A percentile compares a stretch with the other conserved stretches of the same genome.
These are phyloP conservation scores for Candolleomyces eurysporus DNA, from an alignment of 768 basidiomycete species.

Conservation along the genomic window DNA sequence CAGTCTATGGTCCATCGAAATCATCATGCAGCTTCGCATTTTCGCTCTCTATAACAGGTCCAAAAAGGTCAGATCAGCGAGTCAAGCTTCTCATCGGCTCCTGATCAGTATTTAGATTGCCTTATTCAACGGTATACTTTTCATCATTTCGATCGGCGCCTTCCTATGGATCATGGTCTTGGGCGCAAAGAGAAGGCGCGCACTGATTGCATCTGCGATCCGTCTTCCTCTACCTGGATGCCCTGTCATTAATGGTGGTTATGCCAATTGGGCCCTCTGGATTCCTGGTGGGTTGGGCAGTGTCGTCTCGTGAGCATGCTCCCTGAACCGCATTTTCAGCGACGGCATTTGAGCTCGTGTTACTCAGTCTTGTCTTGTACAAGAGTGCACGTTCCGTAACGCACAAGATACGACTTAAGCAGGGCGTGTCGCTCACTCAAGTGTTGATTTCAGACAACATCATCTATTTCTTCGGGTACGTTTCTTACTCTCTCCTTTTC, in stretches of 20 bases:
- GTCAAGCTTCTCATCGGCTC: background rate
- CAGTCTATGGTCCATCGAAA: constrained; percentile 47
- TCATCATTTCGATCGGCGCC: constrained; percentile 36
- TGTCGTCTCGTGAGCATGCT: background rate
- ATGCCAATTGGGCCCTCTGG: constrained; percentile 43
- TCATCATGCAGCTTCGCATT: constrained; percentile 47
- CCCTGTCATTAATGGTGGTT: constrained; percentile 36
- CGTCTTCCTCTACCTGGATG: constrained; percentile 40
- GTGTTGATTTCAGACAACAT: constrained; percentile 25
- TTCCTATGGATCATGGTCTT: constrained; percentile 41
- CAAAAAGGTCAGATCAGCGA: constrained; percentile 30
- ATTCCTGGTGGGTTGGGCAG: constrained; percentile 32
- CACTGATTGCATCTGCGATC: constrained; percentile 33
- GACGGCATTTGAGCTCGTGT: constrained; percentile 37
- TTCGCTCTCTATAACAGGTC: constrained; percentile 43
- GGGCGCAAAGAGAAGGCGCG: constrained; percentile 32
- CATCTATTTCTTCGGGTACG: constrained; percentile 34
- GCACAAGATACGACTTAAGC: constrained; percentile 20
- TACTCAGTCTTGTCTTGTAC: constrained; percentile 39
- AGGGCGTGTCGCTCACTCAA: constrained; percentile 26
- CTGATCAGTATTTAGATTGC: constrained; percentile 27
- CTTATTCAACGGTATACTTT: constrained; percentile 35
- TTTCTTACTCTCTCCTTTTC: background rate
- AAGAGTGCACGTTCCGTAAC: constrained; percentile 29
- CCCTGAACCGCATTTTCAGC: constrained; percentile 19